A percentile compares a stretch with the other conserved stretches of the same genome.
These are phyloP conservation scores for Oxytropis ochrocephala DNA, from an alignment of 306 rosid species.

Conservation along the genomic window DNA sequence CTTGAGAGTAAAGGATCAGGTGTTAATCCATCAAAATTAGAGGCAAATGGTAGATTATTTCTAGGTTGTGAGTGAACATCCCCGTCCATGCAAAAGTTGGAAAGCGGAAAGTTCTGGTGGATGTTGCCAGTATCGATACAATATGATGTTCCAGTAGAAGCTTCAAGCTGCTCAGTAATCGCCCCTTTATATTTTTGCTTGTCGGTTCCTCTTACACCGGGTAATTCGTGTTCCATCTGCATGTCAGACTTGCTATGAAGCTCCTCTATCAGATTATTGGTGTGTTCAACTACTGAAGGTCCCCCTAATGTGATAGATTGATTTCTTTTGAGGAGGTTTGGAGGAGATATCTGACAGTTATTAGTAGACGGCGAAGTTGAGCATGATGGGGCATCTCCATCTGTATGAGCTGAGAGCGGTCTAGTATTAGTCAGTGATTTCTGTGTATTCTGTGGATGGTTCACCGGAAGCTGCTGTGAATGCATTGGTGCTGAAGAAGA, in stretches of 20 bases:
- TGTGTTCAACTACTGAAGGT: constrained; percentile 47
- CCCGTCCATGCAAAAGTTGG: constrained; percentile 72
- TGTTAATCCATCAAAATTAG: constrained; percentile 66
- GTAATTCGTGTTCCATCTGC: constrained; percentile 60
- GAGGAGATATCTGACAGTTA: constrained; percentile 57
- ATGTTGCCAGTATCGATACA: constrained; percentile 74
- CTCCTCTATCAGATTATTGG: constrained; percentile 56
- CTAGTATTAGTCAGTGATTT: constrained; percentile 55
- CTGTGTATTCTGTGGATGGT: constrained; percentile 59
- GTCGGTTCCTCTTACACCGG: constrained; percentile 58
- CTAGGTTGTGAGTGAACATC: constrained; percentile 78
- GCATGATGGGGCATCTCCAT: constrained; percentile 89
- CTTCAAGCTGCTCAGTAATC: constrained; percentile 72
- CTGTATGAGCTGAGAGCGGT: constrained; percentile 69
- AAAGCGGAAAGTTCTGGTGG: constrained; percentile 69
- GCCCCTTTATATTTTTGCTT: constrained; percentile 64
- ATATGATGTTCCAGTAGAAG: constrained; percentile 87
- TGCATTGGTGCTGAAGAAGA: constrained; percentile 54
- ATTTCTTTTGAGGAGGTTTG: constrained; percentile 56
- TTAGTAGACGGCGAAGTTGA: constrained; percentile 89
- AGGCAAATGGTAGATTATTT: constrained; percentile 52
- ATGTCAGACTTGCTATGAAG: constrained; percentile 65
- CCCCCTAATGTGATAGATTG: constrained; percentile 54
- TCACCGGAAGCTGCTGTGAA: constrained; percentile 50
- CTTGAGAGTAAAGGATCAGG: constrained; percentile 87